Evolutionary conservation across 2,329 filamentous ascomycete genomes (phyloP).

Genomic region (Fusarium paranaense): DNA sequence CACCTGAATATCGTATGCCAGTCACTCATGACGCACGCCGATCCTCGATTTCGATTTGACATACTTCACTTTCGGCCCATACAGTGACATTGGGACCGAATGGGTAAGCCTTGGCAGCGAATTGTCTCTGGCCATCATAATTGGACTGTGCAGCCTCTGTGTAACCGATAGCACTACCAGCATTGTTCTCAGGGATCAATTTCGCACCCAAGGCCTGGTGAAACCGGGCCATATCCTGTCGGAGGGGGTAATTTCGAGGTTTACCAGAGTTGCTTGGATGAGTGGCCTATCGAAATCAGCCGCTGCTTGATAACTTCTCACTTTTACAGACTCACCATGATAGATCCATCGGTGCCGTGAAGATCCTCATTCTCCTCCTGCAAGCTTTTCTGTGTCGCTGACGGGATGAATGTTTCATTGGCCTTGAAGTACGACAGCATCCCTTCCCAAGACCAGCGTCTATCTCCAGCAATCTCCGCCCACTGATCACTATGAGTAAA

Average conservation of each 20-base stretch:
- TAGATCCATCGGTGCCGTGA: neutral
- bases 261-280: neutral
- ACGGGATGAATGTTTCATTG: neutral
- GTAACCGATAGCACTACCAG: neutral
- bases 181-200: neutral
- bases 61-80: neutral
- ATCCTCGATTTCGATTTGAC: neutral
- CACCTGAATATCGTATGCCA: neutral
- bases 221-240: neutral
- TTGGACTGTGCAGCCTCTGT: neutral
- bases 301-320: neutral
- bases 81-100: neutral
- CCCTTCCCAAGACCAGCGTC: neutral
- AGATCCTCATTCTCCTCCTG: neutral
- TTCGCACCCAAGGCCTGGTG: neutral
- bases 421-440: neutral
- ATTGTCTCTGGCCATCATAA: neutral
- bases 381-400: neutral
- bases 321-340: neutral
- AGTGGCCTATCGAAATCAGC: neutral
- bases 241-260: neutral
- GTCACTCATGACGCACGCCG: neutral
- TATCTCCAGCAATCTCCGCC: neutral
- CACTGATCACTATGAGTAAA: neutral
- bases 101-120: neutral